Evolutionary conservation across 1,139 yeast genomes (phyloP), one percentile per base, ranked within the genome.

Genomic region (Eremothecium sinecaudum): DNA sequence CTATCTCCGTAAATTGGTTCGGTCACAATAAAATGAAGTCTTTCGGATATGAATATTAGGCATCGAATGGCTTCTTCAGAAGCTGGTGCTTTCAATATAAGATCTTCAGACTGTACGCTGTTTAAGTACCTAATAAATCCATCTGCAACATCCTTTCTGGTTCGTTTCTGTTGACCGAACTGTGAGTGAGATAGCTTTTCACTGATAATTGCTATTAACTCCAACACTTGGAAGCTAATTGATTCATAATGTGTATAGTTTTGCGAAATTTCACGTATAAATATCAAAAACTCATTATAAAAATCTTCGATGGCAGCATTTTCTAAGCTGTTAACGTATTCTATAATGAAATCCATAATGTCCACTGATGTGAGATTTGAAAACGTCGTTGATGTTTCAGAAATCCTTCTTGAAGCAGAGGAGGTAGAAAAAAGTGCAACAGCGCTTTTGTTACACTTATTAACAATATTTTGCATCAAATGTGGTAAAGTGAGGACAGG

Each of bases 261-360:
- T 10, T 68, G 57, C 26, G 66, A 47, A 0, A 75, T 69, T 17
- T 77, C 84, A 42, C 67, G 74, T 43, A 81, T 63, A 47, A 82
- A 84, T 5, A 56, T 58, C 28, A 73, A 59, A 15, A 77, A 63
- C 17, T 69, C 69, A 13, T 55, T 56, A 78, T 87, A 84, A 17
- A 83, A 67, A 39, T 86, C 95, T 38, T 78, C 82, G 22, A 84
- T 62, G 0, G 83, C 75, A 45, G 84, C 94, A 41, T 68, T 69
- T 41, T 82, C 93, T 28, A 87, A 62, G 0, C 84, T 71, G 5
- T 62, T 62, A 14, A 78, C 60, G 51, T 86, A 86, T 0, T 60
- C 62, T 5, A 75, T 66, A 22, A 56, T 32, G 35, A 52, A 54
- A 5, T 36, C 28, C 38, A 50, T 44, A 8, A 50, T 20, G 2